Conservation (phyloP, 2,329 filamentous ascomycete genomes). For the Trichoderma sp. region DNA sequence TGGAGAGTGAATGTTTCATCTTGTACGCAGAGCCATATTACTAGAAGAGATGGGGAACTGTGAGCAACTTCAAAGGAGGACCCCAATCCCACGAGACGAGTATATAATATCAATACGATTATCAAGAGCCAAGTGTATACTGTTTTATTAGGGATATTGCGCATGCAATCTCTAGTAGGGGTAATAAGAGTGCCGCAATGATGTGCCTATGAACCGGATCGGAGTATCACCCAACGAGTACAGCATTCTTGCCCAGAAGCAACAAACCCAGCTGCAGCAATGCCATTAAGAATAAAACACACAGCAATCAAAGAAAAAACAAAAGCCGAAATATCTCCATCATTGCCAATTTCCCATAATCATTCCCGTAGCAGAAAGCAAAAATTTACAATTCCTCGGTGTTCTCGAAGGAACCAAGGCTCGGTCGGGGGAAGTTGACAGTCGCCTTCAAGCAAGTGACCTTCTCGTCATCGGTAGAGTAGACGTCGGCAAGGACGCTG, state of each 20-base stretch:
- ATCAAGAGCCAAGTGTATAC: neutral
- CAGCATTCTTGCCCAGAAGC: conserved; percentile 1
- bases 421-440: conserved; percentile 55
- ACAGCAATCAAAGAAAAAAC: neutral
- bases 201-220: conserved; percentile 8
- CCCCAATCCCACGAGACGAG: neutral
- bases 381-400: conserved; percentile 42
- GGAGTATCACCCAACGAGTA: neutral
- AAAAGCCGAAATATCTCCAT: neutral
- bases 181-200: neutral
- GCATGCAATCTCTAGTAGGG: neutral
- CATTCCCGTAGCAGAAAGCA: neutral
- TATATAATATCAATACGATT: neutral
- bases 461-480: conserved; percentile 65
- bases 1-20: conserved; percentile 54
- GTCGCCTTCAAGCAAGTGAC: conserved; percentile 84
- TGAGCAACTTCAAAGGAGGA: neutral
- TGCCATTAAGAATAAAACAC: conserved; percentile 11
- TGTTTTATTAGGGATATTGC: neutral
- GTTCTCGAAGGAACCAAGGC: conserved; percentile 30
- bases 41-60: neutral
- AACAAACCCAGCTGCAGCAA: conserved; percentile 4
- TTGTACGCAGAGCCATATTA: neutral
- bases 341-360: neutral
- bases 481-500: conserved; percentile 82